Base-by-base conservation (phyloP, 345 rosid species). In the Camelina sativa region DNA sequence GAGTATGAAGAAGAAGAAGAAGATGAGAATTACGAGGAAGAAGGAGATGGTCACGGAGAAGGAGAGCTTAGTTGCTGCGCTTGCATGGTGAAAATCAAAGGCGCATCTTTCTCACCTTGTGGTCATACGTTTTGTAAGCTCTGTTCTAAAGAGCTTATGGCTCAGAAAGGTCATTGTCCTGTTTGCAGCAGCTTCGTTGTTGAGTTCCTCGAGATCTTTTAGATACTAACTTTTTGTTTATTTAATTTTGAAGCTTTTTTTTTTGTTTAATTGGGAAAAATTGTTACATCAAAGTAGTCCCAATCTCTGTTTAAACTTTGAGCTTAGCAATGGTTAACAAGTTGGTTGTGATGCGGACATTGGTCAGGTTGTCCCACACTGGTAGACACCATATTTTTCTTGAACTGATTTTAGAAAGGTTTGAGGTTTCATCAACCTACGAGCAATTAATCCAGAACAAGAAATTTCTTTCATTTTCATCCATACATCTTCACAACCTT, bases 81-180 rank as follows among this genome's bases (percentile, higher is more conserved):
- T 48, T 95, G 99, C 85, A 81, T 80, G 84, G 90, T 92, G 62
- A 85, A 93, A 79, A 88, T 86, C 43, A 95, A 86, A 84, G 97
- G 97, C 1, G 85, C 99, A 38, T 90, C 94, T 10, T 85, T 89
- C 67, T 87, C 90, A 30, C 97, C 97, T 20, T 95, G 99, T 8
- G 99, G 97, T 19, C 99, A 95, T 40, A 87, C 97, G 0, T 92
- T 90, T 74, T 95, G 99, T 76, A 83, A 97, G 80, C 62, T 90
- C 66, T 95, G 99, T 50, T 95, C 99, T 9, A 92, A 91, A 80
- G 99, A 95, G 88, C 96, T 92, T 11, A 78, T 84, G 88, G 97
- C 86, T 30, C 90, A 89, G 75, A 86, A 96, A 69, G 97, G 97
- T 6, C 87, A 84, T 66, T 95, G 99, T 70, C 99, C 99, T 3